Evolutionary conservation across 495 filamentous ascomycete species (phyloP).

Genomic region (Sphaerosporella brunnea): DNA sequence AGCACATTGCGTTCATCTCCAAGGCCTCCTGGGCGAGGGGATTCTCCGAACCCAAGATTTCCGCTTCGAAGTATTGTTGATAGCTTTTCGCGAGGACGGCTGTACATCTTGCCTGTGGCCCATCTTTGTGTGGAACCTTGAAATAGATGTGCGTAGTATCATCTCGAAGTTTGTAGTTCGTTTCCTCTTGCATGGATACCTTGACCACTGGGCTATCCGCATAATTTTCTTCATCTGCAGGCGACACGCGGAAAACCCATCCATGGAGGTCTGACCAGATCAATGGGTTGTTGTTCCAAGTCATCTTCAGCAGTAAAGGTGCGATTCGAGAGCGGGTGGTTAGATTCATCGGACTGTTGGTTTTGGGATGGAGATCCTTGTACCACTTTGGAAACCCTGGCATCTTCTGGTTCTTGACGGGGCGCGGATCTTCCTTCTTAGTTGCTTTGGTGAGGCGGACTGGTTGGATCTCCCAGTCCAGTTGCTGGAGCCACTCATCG

Average conservation of each 20-base stretch:
- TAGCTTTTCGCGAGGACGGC: conserved; percentile 84
- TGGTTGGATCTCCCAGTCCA: conserved; percentile 90
- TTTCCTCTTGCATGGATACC: conserved; percentile 53
- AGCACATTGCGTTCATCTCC: conserved; percentile 96
- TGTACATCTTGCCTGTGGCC: conserved; percentile 63
- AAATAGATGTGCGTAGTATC: conserved; percentile 57
- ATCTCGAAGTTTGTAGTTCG: conserved; percentile 41
- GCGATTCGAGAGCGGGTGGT: conserved; percentile 77
- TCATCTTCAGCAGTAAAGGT: conserved; percentile 63
- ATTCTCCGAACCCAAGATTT: conserved; percentile 68
- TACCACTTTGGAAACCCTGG: conserved; percentile 95
- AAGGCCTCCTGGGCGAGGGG: conserved; percentile 80
- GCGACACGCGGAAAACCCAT: conserved; percentile 73
- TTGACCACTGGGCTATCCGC: conserved; percentile 47
- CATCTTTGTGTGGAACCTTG: conserved; percentile 92
- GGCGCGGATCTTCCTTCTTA: conserved; percentile 62
- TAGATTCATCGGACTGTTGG: conserved; percentile 45
- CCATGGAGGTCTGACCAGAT: conserved; percentile 85
- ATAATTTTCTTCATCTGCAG: conserved; percentile 44
- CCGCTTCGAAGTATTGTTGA: conserved; percentile 76
- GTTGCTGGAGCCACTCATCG: conserved; percentile 80
- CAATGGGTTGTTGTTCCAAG: conserved; percentile 79
- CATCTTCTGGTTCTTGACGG: conserved; percentile 70
- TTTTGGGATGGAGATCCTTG: conserved; percentile 65
- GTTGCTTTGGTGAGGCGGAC: conserved; percentile 82